Evolutionary conservation across 2,329 filamentous ascomycete species (phyloP), one percentile per base, ranked within the genome.

Genomic region (Calonectria honghensis): DNA sequence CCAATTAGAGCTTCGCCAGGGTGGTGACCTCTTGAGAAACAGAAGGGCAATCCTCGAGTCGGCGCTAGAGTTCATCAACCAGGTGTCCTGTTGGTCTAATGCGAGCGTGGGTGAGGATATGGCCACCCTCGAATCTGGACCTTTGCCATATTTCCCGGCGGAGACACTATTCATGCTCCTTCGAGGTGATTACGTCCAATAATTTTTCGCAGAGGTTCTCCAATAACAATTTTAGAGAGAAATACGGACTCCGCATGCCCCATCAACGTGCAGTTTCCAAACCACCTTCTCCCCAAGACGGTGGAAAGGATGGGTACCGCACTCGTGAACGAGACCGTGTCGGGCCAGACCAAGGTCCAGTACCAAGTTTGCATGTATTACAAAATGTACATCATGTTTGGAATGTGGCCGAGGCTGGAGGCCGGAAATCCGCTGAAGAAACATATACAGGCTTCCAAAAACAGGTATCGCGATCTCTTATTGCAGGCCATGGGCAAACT

Each of bases 61-160:
- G 18, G 68, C 68, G 1, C 57, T 70, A 6, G 57, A 64, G 31
- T 70, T 70, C n/a, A 59, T 64, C 45, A 70, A 64, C 18, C 68
- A 37, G 6, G 68, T 70, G 27, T 70, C 68, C 18, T n/a, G 61
- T 54, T 20, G 57, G 18, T 64, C 68, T 4, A 54, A 50, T 29
- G 57, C 48, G 1, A 10, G 45, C 35, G 6, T 20, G 24, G 31
- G 10, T 6, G 57, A 51, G 1, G 45, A 64, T 20, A 32, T 52
- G 13, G 35, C 27, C 18, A 31, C 14, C 10, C 18, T n/a, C 24
- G n/a, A 52, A 39, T 51, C 57, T 11, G 24, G 45, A 4, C 59
- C 57, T 16, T 31, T 70, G 31, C 57, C 68, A 18, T 51, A 59
- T 11, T 64, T 70, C 29, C n/a, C 68, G 2, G 48, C 68, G 45